phyloP scores from a whole-genome alignment of 176 grass and related monocot genomes.

The Musa schizocarpa region DNA sequence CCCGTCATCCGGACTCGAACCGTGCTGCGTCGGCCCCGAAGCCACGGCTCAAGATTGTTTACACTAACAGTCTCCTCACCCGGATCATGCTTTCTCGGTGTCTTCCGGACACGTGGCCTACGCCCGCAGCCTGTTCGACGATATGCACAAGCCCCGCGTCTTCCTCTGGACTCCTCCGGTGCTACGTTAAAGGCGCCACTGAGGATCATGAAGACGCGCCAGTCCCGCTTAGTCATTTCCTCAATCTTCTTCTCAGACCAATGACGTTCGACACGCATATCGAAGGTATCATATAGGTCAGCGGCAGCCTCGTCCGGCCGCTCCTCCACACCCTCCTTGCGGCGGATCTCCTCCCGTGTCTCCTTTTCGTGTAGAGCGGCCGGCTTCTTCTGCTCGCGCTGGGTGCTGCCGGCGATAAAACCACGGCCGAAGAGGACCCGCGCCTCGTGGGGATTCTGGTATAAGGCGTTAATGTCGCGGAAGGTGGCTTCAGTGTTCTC shows the following conservation, averaged over 20 bases:
- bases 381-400: conserved; percentile 84
- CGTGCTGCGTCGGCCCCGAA: no score
- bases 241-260: conserved; percentile 79
- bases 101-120: conserved; percentile 1
- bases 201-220: conserved; percentile 39
- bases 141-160: conserved; percentile 18
- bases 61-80: conserved; percentile 17
- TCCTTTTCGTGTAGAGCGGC: conserved; percentile 66
- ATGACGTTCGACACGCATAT: conserved; percentile 88
- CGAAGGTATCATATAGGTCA: conserved; percentile 77
- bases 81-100: conserved; percentile 1
- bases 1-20: no score
- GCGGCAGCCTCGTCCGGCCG: conserved; percentile 63
- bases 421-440: conserved; percentile 78
- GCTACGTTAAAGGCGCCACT: conserved; percentile 1
- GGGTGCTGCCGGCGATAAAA: conserved; percentile 70
- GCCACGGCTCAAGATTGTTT: no score
- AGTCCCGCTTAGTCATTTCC: conserved; percentile 84
- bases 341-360: conserved; percentile 63
- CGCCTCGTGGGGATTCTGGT: conserved; percentile 76
- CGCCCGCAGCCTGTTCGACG: conserved; percentile 15
- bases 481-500: conserved; percentile 96
- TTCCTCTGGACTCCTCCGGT: conserved; percentile 19
- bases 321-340: conserved; percentile 68
- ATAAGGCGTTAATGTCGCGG: conserved; percentile 80